Base-by-base conservation (phyloP, 768 basidiomycete genomes). In the Kondoa subrosea region DNA sequence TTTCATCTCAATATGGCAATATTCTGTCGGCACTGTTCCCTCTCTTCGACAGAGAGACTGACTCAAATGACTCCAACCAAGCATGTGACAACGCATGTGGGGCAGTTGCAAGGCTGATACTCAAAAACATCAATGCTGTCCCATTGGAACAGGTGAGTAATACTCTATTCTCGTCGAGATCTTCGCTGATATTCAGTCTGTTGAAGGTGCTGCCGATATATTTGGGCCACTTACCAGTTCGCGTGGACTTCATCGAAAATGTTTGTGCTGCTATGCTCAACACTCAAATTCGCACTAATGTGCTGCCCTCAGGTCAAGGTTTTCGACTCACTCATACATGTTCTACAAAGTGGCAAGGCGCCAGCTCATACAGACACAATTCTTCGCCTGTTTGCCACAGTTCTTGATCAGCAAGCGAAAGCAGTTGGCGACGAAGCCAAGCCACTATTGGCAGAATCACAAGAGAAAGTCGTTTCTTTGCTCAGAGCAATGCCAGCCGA, bases 81-180 rank as follows among this genome's bases (percentile, higher is more conserved):
- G 91, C 91, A 25, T 86, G 86, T 70, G 95, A 99, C 78, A 99
- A 99, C 77, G 95, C 95, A n/a, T 83, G 87, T 4, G 95, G 95
- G 57, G 89, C 91, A 29, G 88, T 97, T 65, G 85, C 85, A 2
- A 86, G 95, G 17, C 82, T 97, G 76, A 87, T 97, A 75, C 76
- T 84, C 73, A 87, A 87, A 75, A 91, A 91, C 77, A 78, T 82
- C 2, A 76, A 79, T 15, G 89, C 86, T 16, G 78, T 97, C 21
- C 93, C 93, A 29, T 84, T 96, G 50, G 88, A 91, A 64, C 74
- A 68, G 64, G 90, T 95, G 21, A 50, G 40, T n/a, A n/a, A n/a
- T n/a, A n/a, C n/a, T 50, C 40, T 50, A 50, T 21, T 8, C 12
- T 50, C 40, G 40, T 8, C 8, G 40, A 50, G 40, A 64, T 83